phyloP scores from a whole-genome alignment of 2,329 filamentous ascomycete genomes.

The Penicillium frequentans region DNA sequence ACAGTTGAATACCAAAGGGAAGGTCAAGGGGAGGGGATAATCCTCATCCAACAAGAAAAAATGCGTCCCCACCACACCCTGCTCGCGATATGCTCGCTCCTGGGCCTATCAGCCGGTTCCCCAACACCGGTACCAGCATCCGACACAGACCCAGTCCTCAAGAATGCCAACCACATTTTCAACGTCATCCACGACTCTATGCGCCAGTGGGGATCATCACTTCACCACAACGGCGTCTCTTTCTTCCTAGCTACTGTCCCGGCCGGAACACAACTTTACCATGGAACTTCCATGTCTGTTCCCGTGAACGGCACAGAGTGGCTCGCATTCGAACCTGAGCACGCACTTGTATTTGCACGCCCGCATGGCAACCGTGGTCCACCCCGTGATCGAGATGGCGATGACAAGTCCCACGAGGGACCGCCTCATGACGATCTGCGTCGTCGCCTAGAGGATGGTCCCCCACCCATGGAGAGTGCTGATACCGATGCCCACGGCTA shows the following conservation, averaged over 20 bases:
- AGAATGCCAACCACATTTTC: conserved; percentile 67
- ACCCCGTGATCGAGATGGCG: neutral
- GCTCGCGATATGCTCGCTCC: conserved; percentile 6
- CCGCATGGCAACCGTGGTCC: conserved; percentile 11
- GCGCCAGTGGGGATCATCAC: conserved; percentile 71
- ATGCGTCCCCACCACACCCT: conserved; percentile 13
- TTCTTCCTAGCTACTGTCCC: conserved; percentile 68
- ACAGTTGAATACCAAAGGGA: neutral
- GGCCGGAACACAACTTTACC: conserved; percentile 65
- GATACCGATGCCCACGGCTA: conserved; percentile 48
- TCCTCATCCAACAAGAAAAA: neutral
- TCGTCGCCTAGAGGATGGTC: neutral
- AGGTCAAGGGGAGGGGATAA: neutral
- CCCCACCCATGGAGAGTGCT: neutral
- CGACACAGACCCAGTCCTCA: neutral
- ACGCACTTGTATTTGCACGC: conserved; percentile 66
- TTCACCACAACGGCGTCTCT: conserved; percentile 75
- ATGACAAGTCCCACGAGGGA: conserved; percentile 1
- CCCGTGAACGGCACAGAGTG: conserved; percentile 62
- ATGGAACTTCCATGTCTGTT: conserved; percentile 54
- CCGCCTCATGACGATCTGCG: conserved; percentile 12
- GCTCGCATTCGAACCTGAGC: conserved; percentile 76
- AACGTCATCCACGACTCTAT: conserved; percentile 71
- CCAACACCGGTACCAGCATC: conserved; percentile 33
- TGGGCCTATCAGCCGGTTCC: conserved; percentile 7